Evolutionary conservation across 495 filamentous ascomycete genomes (phyloP), one percentile per base, ranked within the genome.

Genomic region (Jackrogersella multiformis): DNA sequence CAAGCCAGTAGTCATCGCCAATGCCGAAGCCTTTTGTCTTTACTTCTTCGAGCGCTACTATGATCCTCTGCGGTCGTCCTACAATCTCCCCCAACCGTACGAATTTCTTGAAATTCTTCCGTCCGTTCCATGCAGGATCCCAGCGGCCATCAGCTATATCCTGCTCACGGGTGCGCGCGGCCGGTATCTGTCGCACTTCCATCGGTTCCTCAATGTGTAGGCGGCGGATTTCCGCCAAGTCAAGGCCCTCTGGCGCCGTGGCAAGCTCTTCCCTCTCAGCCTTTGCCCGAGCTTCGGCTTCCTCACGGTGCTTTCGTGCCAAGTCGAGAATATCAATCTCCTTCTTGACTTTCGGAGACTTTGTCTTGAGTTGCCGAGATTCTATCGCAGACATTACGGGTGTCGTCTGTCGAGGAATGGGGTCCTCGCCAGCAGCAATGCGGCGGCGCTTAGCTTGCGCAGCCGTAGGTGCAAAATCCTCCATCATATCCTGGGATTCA

Each of bases 41-140:
- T 2, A 91, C 89, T 70, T 94, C 93, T 61, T 95, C 91, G 13
- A 97, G 78, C 0, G 83, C 81, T 26, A 97, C 88, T 42, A 96
- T 92, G 23, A 94, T 87, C 20, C 81, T 78, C 41, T 82, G 64
- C 63, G 84, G 66, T 66, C 79, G 73, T 5, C 82, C 77, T 0
- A 81, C 82, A 0, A 64, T 8, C 2, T 84, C 87, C 1, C 85
- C 87, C 45, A 86, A 85, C 57, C 87, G 85, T 3, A 87, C 85
- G 67, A 99, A 99, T 66, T 86, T 89, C 77, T 99, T 99, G 81
- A 97, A 99, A 68, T 99, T 98, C 78, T 93, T 96, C 5, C 94
- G 86, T 0, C 96, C 95, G 72, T 97, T 97, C 96, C 96, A 99
- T 34, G 83, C 81, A 2, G 92, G 89, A 70, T 97, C 88, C 95